A percentile compares a stretch with the other conserved stretches of the same genome.
These are phyloP conservation scores for Myxozyma geophila DNA, from an alignment of 805 yeast genomes.

Conservation along the genomic window DNA sequence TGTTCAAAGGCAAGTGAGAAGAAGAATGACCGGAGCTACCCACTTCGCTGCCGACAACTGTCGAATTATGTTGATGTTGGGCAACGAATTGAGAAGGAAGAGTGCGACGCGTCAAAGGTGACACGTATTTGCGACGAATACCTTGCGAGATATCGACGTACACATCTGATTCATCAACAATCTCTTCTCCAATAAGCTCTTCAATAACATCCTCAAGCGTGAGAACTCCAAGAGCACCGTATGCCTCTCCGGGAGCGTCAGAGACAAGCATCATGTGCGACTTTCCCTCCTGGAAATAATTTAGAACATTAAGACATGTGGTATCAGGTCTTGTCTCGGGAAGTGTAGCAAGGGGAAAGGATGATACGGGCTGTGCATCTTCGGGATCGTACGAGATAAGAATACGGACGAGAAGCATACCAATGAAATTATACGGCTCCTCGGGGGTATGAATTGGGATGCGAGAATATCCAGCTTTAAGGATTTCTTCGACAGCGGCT, in stretches of 20 bases:
- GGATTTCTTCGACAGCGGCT: conserved; percentile 80
- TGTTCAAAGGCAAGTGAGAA: conserved; percentile 14
- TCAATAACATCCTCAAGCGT: conserved; percentile 98
- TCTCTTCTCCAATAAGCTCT: conserved; percentile 96
- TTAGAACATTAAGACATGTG: conserved; percentile 88
- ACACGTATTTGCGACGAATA: conserved; percentile 59
- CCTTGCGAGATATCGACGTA: conserved; percentile 88
- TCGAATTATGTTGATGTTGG: conserved; percentile 19
- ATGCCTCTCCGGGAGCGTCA: conserved; percentile 73
- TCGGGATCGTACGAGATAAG: conserved; percentile 96
- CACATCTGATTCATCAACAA: conserved; percentile 94
- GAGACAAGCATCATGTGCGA: conserved; percentile 96
- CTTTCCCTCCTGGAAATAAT: conserved; percentile 97
- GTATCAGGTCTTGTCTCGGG: conserved; percentile 94
- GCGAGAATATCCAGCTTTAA: conserved; percentile 92
- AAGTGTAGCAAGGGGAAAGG: conserved; percentile 91
- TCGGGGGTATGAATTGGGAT: conserved; percentile 91
- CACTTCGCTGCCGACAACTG: conserved; percentile 11
- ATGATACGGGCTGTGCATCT: conserved; percentile 87
- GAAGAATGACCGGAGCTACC: conserved; percentile 8
- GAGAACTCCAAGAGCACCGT: conserved; percentile 87
- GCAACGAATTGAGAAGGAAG: conserved; percentile 33
- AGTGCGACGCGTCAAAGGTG: conserved; percentile 44
- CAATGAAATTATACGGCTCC: conserved; percentile 88
- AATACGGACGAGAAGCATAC: conserved; percentile 91